A percentile compares a stretch with the other conserved stretches of the same genome.
Conservation (phyloP, 352 stramenopile species). For the Albugo candida region DNA sequence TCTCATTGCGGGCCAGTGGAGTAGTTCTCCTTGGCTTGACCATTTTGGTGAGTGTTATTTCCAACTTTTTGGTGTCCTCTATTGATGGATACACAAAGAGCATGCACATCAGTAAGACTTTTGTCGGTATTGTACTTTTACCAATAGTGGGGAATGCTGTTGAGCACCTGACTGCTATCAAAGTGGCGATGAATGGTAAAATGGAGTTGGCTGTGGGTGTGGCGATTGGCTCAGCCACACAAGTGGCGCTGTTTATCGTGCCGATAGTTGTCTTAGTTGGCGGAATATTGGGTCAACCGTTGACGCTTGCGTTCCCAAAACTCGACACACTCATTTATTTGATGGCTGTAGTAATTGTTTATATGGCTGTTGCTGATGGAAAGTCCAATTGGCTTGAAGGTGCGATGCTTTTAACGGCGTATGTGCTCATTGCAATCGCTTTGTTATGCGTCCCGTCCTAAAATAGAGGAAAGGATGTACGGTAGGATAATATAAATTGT, state of each 20-base stretch:
- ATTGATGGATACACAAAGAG: constrained; percentile 55
- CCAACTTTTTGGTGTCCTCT: constrained; percentile 79
- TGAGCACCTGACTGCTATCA: constrained; percentile 95
- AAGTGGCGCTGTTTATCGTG: constrained; percentile 95
- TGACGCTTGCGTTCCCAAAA: constrained; percentile 92
- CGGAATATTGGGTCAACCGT: constrained; percentile 83
- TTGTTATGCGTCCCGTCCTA: constrained; percentile 68
- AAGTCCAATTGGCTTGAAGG: constrained; percentile 86
- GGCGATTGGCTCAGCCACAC: constrained; percentile 89
- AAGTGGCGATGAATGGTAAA: constrained; percentile 94
- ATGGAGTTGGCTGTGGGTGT: constrained; percentile 98
- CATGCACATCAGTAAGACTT: constrained; percentile 61
- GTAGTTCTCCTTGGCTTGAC: constrained; percentile 75
- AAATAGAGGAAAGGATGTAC: no score
- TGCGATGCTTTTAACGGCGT: constrained; percentile 81
- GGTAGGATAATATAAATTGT: no score
- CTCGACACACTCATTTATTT: constrained; percentile 94
- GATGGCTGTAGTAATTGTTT: constrained; percentile 91
- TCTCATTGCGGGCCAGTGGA: constrained; percentile 60
- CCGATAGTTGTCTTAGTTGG: constrained; percentile 88
- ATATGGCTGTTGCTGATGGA: constrained; percentile 79
- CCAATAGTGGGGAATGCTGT: constrained; percentile 97
- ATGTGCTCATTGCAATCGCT: constrained; percentile 70
- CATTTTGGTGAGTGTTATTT: constrained; percentile 83
- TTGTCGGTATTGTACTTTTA: constrained; percentile 90